These are phyloP conservation scores for Metarhizium robertsii DNA, from an alignment of 2,329 filamentous ascomycete genomes.

Conservation along the genomic window DNA sequence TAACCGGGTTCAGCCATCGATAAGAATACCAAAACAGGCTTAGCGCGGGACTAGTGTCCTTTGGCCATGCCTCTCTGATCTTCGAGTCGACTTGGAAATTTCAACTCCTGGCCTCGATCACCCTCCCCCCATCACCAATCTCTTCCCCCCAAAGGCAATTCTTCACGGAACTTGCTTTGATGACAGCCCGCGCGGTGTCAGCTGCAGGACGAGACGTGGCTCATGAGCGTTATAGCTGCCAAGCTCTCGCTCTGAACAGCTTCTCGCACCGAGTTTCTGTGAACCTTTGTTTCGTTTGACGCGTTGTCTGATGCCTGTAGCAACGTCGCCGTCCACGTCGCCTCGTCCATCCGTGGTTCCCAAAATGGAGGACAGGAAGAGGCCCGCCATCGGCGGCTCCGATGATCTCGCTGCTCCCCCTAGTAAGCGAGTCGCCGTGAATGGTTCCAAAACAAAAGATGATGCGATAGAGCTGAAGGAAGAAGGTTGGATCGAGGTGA, in stretches of 20 bases:
- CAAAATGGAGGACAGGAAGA: conserved; percentile 99
- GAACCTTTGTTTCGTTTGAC: conserved; percentile 13
- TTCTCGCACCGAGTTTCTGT: conserved; percentile 31
- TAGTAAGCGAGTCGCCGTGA: conserved; percentile 84
- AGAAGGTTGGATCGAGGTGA: conserved; percentile 56
- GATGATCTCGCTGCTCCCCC: conserved; percentile 83
- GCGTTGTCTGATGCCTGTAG: conserved; percentile 73
- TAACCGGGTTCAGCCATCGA: conserved; percentile 24
- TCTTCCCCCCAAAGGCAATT: conserved; percentile 21
- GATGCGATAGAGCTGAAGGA: conserved; percentile 47
- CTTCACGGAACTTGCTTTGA: conserved; percentile 21
- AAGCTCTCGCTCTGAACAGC: conserved; percentile 18
- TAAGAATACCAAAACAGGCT: conserved; percentile 20
- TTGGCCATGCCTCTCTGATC: conserved; percentile 27
- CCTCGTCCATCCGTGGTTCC: conserved; percentile 72
- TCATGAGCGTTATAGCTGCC: conserved; percentile 19
- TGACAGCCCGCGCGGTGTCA: conserved; percentile 23
- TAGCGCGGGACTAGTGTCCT: conserved; percentile 26
- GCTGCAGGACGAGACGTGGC: conserved; percentile 25
- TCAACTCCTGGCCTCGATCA: conserved; percentile 29
- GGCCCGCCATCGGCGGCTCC: conserved; percentile 70
- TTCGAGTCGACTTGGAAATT: conserved; percentile 36
- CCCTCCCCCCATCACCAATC: conserved; percentile 20
- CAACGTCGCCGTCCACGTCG: conserved; percentile 60
- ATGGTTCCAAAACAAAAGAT: conserved; percentile 56